Evolutionary conservation across 148 eudicot genomes (phyloP), one percentile per base, ranked within the genome.

Genomic region (Rhododendron griersonianum): DNA sequence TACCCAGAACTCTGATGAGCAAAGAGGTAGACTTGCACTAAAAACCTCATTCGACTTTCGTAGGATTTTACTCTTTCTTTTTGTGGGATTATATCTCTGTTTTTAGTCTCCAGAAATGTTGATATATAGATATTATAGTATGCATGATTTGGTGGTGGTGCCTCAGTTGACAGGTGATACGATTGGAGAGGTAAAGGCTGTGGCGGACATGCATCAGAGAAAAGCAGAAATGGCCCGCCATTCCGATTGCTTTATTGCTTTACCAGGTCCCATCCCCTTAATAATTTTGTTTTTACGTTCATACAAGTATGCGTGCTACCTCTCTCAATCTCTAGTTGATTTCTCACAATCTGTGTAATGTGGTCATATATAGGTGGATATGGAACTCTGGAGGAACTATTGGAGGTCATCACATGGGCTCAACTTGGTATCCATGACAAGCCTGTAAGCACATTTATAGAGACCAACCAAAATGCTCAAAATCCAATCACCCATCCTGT

Each of bases 401-500:
- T 94, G 33, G 98, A 94, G 86, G 93, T 94, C 28, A 93, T 93
- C 14, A 87, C 95, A 1, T 93, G 95, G 98, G 94, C 95, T 69
- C 98, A 94, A 50, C 92, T 94, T 8, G 98, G 98, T 33, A 94
- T 94, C 44, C 98, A 94, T 86, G 92, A 94, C 83, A 93, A 94
- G 86, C 94, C 98, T 69, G 97, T 94, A 91, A 84, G 90, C 78
- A 25, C 45, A 33, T 14, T 0, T 13, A 41, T 41, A 41, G 45
- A 41, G 45, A 41, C 0, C 45, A 41, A 41, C 75, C 21, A 33
- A 57, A 51, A 11, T 4, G 11, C 9, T 48, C 51, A 48, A 48
- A 48, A 48, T 5, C 7, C 45, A 5, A 41, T 41, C 45, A 6
- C 7, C 45, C 45, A 41, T 41, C 45, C 1, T 41, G 1, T 5